Conservation (phyloP, 2,329 filamentous ascomycete genomes). For the Calonectria henricotiae region DNA sequence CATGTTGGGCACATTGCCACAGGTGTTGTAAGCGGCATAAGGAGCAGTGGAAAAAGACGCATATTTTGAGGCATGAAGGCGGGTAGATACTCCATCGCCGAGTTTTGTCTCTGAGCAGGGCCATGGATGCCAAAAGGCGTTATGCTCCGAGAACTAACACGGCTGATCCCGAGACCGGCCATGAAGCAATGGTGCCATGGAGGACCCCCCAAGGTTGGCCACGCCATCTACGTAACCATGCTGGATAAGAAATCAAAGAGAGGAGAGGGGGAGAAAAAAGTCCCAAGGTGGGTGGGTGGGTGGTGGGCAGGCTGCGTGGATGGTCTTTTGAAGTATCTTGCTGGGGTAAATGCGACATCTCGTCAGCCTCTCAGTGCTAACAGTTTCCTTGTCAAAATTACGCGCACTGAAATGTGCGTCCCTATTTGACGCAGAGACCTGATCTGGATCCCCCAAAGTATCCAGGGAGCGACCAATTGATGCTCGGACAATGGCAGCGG, state of each 20-base stretch:
- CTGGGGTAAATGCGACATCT: slow-evolving; percentile 6
- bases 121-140: slow-evolving; percentile 5
- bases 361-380: not conserved
- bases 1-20: not conserved
- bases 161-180: slow-evolving; percentile 11
- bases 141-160: not conserved
- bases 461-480: not conserved
- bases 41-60: not conserved
- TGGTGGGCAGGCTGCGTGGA: slow-evolving; percentile 10
- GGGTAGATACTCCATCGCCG: not conserved
- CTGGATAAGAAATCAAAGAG: slow-evolving; percentile 11
- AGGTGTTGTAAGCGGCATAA: not conserved
- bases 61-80: slow-evolving; percentile 1
- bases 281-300: not conserved
- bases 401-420: slow-evolving; percentile 1
- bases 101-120: not conserved
- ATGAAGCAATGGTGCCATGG: slow-evolving; percentile 5
- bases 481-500: not conserved
- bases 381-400: not conserved
- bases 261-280: not conserved
- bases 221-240: slow-evolving; percentile 8
- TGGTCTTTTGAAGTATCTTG: slow-evolving; percentile 1
- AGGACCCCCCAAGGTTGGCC: slow-evolving; percentile 6
- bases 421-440: not conserved
- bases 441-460: slow-evolving; percentile 5